Evolutionary conservation across 768 basidiomycete genomes (phyloP), one percentile per base, ranked within the genome.

Genomic region (Paxillus involutus): DNA sequence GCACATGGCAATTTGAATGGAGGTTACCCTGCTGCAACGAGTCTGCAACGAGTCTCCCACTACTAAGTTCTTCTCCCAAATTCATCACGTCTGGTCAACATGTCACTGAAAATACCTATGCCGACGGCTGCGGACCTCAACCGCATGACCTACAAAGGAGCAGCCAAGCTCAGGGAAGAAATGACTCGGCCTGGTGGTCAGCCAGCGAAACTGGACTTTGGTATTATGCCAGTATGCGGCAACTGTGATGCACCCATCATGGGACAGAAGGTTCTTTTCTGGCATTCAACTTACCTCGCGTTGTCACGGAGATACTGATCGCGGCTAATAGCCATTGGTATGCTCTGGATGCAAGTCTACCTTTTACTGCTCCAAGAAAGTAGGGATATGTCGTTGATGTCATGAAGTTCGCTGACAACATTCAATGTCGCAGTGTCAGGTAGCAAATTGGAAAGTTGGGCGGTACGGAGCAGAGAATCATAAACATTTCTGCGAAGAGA

Each of bases 371-470:
- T 67, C 69, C 35, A 70, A 56, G 53, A 63, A 62, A 48, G 69
- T 60, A 36, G 14, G 55, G 55, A 32, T 29, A 4, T 10, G 10
- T 35, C 40, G 7, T 33, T 26, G 32, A 33, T 16, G 32, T 16
- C 33, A 26, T 9, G 14, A 9, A 51, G 47, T 57, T 40, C 55
- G 41, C 57, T 50, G 35, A 57, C 41, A 39, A 1, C 29, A 47
- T 11, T 13, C 44, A 24, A 35, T 55, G 36, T 19, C 44, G 11
- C 43, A 74, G 73, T 75, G 73, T 53, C 73, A 75, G 55, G 51
- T 60, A n/a, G 60, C 63, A 16, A 59, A 71, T 48, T 76, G 75
- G 74, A 75, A 71, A 49, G 32, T 8, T 16, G 67, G 68, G 32
- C 62, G 57, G 16, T 48, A 66, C 16, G 64, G 71, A 16, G 57